Conservation (phyloP, 1,284 basidiomycete genomes). For the Boletellus deceptivus region DNA sequence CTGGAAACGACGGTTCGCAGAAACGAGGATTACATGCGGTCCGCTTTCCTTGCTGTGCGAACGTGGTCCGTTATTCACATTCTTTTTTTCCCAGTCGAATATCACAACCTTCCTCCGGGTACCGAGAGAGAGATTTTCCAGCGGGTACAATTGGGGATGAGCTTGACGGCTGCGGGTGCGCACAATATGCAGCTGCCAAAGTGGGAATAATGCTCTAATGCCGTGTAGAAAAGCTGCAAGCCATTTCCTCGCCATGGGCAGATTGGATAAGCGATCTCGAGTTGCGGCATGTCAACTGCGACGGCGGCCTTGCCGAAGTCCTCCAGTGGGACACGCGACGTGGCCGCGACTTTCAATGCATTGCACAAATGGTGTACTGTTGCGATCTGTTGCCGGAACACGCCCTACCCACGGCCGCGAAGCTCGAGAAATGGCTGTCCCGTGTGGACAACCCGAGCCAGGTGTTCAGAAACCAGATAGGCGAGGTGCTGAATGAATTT, state of each 20-base stretch:
- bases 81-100: conserved; percentile 48
- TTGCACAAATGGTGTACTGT: conserved; percentile 63
- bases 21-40: conserved; percentile 65
- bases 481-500: conserved; percentile 50
- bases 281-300: conserved; percentile 45
- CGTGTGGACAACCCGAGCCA: conserved; percentile 43
- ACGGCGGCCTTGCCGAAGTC: conserved; percentile 49
- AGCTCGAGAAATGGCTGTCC: conserved; percentile 58
- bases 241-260: conserved; percentile 62
- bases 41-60: conserved; percentile 19
- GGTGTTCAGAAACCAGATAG: conserved; percentile 49
- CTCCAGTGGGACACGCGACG: conserved; percentile 62
- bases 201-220: not conserved
- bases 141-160: conserved; percentile 72
- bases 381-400: conserved; percentile 53
- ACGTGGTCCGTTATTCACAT: not conserved
- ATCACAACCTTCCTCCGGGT: conserved; percentile 45
- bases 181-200: not conserved
- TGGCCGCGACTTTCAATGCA: conserved; percentile 67
- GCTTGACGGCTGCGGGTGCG: conserved; percentile 62
- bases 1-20: conserved; percentile 48
- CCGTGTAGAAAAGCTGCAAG: conserved; percentile 63
- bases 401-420: conserved; percentile 48
- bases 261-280: conserved; percentile 56
- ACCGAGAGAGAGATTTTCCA: conserved; percentile 74